Base-by-base conservation (phyloP, 106 monocot genomes). In the Dioscorea dumetorum region DNA sequence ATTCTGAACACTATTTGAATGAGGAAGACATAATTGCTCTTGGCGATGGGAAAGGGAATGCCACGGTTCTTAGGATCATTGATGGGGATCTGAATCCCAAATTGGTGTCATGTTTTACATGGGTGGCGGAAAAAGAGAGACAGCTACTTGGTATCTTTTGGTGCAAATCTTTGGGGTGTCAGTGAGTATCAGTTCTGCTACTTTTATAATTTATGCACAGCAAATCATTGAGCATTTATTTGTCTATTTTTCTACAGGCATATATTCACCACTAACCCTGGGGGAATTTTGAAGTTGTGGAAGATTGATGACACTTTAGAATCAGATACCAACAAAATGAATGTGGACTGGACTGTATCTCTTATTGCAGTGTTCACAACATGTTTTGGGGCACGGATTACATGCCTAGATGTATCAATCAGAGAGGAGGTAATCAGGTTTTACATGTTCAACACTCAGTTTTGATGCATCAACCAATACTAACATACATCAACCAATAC, bases 41-140 rank as follows among this genome's bases (percentile, higher is more conserved):
- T 80, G 97, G 97, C 61, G 97, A 97, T 83, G 92, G 97, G 58
- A 84, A 82, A 72, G 97, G 97, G 72, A 87, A 89, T 74, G 91
- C 72, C 12, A 89, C 92, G 13, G 62, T 97, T 53, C 53, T 90
- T 73, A 50, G 60, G 28, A 63, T 87, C 21, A 52, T 49, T 15
- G n/a, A 60, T 56, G 53, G 54, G 35, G 68, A 61, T 68, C 60
- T 59, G 65, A 72, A 51, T 28, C 79, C 76, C 60, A 82, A 77
- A 50, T 33, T 73, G 15, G 65, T 31, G 41, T 61, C 70, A 21
- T 90, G 74, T 53, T 74, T 84, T 75, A 74, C 84, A 21, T 97
- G 91, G 91, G 17, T 67, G 64, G 97, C 97, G 59, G 97, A 97
- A 83, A 80, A 77, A 66, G 88, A 97, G 62, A 97, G 97, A 68